A percentile compares a stretch with the other conserved stretches of the same genome.
Conservation (phyloP, 345 rosid genomes). For the Lepidium sativum region DNA sequence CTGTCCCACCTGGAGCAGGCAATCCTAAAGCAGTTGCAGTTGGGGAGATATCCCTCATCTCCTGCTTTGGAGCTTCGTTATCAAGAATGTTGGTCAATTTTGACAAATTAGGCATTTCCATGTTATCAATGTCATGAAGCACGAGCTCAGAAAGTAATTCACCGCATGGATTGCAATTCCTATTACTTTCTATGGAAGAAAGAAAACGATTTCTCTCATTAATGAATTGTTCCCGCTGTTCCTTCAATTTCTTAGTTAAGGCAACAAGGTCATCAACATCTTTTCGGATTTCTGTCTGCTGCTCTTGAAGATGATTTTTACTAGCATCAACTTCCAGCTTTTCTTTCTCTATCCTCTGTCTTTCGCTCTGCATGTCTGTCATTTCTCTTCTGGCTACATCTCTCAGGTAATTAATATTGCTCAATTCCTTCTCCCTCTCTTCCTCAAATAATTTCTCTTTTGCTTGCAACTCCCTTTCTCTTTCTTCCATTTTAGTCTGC, state of each 20-base stretch:
- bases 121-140: conserved; percentile 64
- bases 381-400: conserved; percentile 79
- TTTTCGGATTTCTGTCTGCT: conserved; percentile 65
- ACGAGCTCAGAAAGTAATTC: conserved; percentile 59
- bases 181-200: conserved; percentile 57
- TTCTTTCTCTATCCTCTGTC: conserved; percentile 47
- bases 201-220: conserved; percentile 79
- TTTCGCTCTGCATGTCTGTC: conserved; percentile 73
- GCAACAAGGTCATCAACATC: conserved; percentile 80
- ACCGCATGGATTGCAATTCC: conserved; percentile 61
- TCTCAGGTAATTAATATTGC: conserved; percentile 63
- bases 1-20: conserved; percentile 48
- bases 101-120: conserved; percentile 38
- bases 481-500: conserved; percentile 47
- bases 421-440: conserved; percentile 67
- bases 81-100: conserved; percentile 30
- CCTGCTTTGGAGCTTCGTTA: conserved; percentile 19
- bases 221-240: conserved; percentile 63
- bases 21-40: conserved; percentile 30
- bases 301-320: conserved; percentile 67
- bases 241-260: conserved; percentile 70
- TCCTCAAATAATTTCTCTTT: conserved; percentile 63
- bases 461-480: conserved; percentile 51
- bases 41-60: conserved; percentile 23
- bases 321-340: conserved; percentile 59